phyloP scores from a whole-genome alignment of 2,329 filamentous ascomycete genomes.

The Diaporthe ampelina region DNA sequence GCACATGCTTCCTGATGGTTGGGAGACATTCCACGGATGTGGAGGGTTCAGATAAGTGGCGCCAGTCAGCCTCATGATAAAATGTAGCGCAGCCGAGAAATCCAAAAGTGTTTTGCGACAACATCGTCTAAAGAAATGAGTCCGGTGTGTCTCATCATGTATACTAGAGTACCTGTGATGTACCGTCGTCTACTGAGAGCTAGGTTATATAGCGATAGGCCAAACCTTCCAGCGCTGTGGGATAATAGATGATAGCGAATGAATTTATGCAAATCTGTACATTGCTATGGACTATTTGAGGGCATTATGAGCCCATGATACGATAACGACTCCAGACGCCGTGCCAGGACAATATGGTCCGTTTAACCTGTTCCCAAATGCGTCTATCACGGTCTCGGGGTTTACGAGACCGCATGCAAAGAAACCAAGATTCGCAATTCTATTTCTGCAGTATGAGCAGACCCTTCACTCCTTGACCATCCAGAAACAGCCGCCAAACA shows the following conservation, averaged over 20 bases:
- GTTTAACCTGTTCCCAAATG: slow-evolving; percentile 29
- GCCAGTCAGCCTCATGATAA: too few species aligned
- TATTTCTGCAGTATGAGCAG: not conserved
- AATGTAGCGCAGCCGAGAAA: too few species aligned
- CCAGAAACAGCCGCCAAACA: slow-evolving; percentile 39
- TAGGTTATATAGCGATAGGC: too few species aligned
- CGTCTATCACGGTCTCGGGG: slow-evolving; percentile 4
- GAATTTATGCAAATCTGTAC: not conserved
- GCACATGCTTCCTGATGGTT: too few species aligned
- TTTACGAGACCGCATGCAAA: slow-evolving; percentile 22
- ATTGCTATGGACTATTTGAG: slow-evolving; percentile 10
- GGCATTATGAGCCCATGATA: not conserved
- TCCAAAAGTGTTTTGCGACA: too few species aligned
- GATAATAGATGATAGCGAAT: not conserved
- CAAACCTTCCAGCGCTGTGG: too few species aligned
- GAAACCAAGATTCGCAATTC: not conserved
- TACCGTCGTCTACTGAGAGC: too few species aligned
- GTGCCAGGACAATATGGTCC: slow-evolving; percentile 34
- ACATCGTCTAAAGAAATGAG: too few species aligned
- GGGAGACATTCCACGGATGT: too few species aligned
- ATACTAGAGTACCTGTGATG: too few species aligned
- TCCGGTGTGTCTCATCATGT: too few species aligned
- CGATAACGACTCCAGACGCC: slow-evolving; percentile 35
- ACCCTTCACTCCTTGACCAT: slow-evolving; percentile 41
- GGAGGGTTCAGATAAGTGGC: too few species aligned